These are phyloP conservation scores for Aphanomyces cochlioides DNA, from an alignment of 352 stramenopile genomes.

Conservation along the genomic window DNA sequence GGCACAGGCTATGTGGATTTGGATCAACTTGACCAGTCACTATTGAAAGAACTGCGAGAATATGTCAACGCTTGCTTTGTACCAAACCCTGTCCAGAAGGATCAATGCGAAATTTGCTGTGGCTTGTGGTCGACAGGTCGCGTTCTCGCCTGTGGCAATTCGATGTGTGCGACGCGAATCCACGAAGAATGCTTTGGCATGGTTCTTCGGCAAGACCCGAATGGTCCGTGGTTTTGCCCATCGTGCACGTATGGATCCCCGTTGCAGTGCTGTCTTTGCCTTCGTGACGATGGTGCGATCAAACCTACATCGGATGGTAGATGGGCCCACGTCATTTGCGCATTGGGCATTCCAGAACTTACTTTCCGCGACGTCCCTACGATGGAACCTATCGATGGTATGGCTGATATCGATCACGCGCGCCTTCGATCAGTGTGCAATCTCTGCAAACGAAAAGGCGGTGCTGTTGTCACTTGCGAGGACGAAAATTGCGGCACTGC, in stretches of 20 bases:
- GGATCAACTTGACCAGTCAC: conserved; percentile 47
- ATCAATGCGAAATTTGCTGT: conserved; percentile 78
- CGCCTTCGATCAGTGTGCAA: conserved; percentile 77
- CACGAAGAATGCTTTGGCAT: conserved; percentile 84
- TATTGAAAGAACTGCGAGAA: conserved; percentile 55
- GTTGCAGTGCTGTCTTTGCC: conserved; percentile 69
- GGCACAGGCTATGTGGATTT: conserved; percentile 40
- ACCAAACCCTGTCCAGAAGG: conserved; percentile 61
- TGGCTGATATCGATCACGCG: conserved; percentile 80
- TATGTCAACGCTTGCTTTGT: conserved; percentile 81
- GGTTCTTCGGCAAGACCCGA: conserved; percentile 46
- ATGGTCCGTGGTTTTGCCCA: conserved; percentile 70
- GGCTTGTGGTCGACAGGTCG: conserved; percentile 74
- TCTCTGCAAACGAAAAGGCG: conserved; percentile 74
- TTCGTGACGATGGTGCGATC: conserved; percentile 69
- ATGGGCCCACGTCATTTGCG: conserved; percentile 83
- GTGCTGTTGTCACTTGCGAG: conserved; percentile 76
- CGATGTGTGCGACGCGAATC: conserved; percentile 57
- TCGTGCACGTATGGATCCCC: conserved; percentile 70
- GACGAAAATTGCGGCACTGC: conserved; percentile 73
- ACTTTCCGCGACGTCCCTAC: conserved; percentile 75
- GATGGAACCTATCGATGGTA: conserved; percentile 77
- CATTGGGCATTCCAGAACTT: conserved; percentile 80
- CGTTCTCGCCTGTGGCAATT: conserved; percentile 64
- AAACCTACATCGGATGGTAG: conserved; percentile 52